Conservation (phyloP, 129 eudicot genomes). For the Saussurea involucrata region DNA sequence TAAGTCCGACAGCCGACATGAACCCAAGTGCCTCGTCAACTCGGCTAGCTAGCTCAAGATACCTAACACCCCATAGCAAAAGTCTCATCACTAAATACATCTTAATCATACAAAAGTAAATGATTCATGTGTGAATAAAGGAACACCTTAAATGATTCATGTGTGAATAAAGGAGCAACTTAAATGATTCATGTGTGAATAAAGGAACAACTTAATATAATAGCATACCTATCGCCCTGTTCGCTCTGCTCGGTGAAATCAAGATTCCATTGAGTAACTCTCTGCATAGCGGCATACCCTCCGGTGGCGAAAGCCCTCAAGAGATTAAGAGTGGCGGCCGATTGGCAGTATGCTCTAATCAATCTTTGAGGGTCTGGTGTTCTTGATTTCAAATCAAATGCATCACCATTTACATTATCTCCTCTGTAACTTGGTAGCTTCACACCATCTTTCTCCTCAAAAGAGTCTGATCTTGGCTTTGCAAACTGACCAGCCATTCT, state of each 20-base stretch:
- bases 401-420: slow-evolving; percentile 88
- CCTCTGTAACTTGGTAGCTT: slow-evolving; percentile 95
- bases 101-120: neutral
- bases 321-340: slow-evolving; percentile 87
- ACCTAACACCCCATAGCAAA: slow-evolving; percentile 42
- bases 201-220: neutral
- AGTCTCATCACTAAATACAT: neutral
- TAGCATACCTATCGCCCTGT: slow-evolving; percentile 77
- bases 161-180: neutral
- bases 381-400: slow-evolving; percentile 72
- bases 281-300: slow-evolving; percentile 97
- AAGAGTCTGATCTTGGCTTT: slow-evolving; percentile 77
- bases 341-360: slow-evolving; percentile 91
- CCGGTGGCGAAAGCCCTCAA: slow-evolving; percentile 98
- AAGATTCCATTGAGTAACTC: slow-evolving; percentile 90
- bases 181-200: neutral
- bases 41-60: slow-evolving; percentile 83
- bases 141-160: neutral
- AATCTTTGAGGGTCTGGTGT: slow-evolving; percentile 89
- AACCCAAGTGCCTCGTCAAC: slow-evolving; percentile 97
- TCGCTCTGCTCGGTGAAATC: slow-evolving; percentile 85
- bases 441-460: slow-evolving; percentile 89
- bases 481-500: slow-evolving; percentile 99
- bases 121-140: neutral
- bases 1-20: slow-evolving; percentile 94